phyloP scores from a whole-genome alignment of 345 rosid genomes.

The Populus tremula region DNA sequence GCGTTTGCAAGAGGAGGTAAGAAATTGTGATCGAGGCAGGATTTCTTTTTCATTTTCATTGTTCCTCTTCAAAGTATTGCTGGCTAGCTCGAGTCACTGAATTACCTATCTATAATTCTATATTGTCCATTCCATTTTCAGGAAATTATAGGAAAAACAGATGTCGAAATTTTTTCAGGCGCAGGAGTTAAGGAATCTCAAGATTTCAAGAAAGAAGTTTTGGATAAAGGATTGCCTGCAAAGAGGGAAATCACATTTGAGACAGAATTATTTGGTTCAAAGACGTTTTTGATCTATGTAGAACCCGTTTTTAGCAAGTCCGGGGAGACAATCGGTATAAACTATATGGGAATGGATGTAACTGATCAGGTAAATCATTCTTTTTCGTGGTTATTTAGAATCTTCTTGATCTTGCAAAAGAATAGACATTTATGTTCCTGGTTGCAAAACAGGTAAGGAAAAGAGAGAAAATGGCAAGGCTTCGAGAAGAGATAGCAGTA shows the following conservation, averaged over 20 bases:
- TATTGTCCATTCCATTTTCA: conserved; percentile 22
- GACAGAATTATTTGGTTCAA: conserved; percentile 76
- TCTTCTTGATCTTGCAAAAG: background rate
- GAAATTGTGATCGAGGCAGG: conserved; percentile 17
- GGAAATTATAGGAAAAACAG: conserved; percentile 92
- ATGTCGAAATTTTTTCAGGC: conserved; percentile 81
- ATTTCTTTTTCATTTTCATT: background rate
- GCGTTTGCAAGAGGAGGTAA: conserved; percentile 75
- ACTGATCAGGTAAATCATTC: conserved; percentile 73
- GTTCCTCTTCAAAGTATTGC: background rate
- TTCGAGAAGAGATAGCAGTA: conserved; percentile 93
- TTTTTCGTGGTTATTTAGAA: background rate
- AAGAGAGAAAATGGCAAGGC: conserved; percentile 82
- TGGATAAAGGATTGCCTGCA: conserved; percentile 83
- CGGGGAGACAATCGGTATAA: conserved; percentile 81
- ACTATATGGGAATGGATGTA: conserved; percentile 96
- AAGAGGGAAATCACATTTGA: conserved; percentile 90
- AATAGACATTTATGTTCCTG: conserved; percentile 17
- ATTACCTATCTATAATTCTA: background rate
- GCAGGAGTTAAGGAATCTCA: conserved; percentile 91
- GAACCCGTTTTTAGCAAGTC: conserved; percentile 90
- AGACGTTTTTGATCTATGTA: conserved; percentile 83
- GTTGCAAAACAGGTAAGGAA: conserved; percentile 52
- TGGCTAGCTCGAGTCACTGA: background rate
- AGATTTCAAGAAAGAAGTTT: conserved; percentile 88